These are phyloP conservation scores for Plasmopara halstedii DNA, from an alignment of 352 stramenopile genomes.

Conservation along the genomic window DNA sequence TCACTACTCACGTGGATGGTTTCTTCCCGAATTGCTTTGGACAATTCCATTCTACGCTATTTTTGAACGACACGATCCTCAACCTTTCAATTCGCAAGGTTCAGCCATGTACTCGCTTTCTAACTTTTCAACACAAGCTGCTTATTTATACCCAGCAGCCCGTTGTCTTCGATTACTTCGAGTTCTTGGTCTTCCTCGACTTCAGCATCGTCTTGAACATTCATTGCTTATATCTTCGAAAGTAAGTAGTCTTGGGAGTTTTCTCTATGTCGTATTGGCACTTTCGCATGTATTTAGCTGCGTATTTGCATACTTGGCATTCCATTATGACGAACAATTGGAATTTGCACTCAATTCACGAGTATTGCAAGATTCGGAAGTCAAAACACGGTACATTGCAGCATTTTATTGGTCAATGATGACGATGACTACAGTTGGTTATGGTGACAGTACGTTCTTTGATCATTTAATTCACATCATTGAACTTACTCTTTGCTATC, in stretches of 20 bases:
- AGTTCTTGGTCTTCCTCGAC: conserved; percentile 42
- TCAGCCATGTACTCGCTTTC: conserved; percentile 15
- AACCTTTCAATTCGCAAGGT: conserved; percentile 4
- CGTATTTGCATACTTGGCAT: conserved; percentile 64
- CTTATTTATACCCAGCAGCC: conserved; percentile 40
- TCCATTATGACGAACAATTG: conserved; percentile 44
- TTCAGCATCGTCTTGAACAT: conserved; percentile 57
- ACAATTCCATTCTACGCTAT: conserved; percentile 66
- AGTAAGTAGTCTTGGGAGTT: conserved; percentile 66
- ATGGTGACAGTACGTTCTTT: conserved; percentile 53
- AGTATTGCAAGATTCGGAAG: conserved; percentile 37
- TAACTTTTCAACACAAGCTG: conserved; percentile 12
- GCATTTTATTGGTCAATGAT: conserved; percentile 85
- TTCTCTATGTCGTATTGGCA: conserved; percentile 58
- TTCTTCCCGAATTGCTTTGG: conserved; percentile 52
- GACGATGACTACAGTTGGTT: conserved; percentile 78
- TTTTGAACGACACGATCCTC: conserved; percentile 22
- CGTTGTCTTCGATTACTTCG: conserved; percentile 44
- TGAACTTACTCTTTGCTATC: not conserved
- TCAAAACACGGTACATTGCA: conserved; percentile 64
- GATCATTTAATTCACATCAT: not conserved
- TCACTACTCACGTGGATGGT: conserved; percentile 47
- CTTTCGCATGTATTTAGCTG: conserved; percentile 83
- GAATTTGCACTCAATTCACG: conserved; percentile 31
- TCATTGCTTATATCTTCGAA: conserved; percentile 72